These are phyloP conservation scores for Phytophthora palmivora DNA, from an alignment of 352 stramenopile genomes.

Conservation along the genomic window DNA sequence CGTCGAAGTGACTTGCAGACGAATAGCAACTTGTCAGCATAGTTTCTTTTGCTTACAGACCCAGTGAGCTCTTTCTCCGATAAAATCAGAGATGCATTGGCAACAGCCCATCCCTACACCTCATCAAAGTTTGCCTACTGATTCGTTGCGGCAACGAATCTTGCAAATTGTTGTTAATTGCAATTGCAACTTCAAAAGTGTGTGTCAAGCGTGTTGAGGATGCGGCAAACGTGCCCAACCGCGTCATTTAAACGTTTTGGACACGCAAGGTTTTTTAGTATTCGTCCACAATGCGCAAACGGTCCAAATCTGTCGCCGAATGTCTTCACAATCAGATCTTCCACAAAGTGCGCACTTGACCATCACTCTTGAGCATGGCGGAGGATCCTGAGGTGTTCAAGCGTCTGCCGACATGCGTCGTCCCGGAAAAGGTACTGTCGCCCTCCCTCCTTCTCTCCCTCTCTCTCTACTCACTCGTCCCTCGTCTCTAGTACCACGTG, in stretches of 20 bases:
- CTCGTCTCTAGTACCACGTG: conserved; percentile 62
- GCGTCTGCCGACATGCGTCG: conserved; percentile 64
- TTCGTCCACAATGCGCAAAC: conserved; percentile 37
- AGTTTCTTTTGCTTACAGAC: no score
- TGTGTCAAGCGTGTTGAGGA: conserved; percentile 3
- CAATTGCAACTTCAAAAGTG: no score
- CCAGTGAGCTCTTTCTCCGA: no score
- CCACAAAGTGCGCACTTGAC: conserved; percentile 16
- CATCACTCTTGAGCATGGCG: conserved; percentile 33
- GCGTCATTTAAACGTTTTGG: conserved; percentile 1
- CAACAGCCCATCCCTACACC: no score
- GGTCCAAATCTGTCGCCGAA: conserved; percentile 2
- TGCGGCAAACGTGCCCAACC: not conserved
- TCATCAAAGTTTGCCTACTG: no score
- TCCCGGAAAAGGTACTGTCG: conserved; percentile 58
- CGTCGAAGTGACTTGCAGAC: conserved; percentile 12
- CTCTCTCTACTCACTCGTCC: conserved; percentile 3
- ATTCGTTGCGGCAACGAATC: no score
- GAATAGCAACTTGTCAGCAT: no score
- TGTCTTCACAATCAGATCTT: conserved; percentile 20
- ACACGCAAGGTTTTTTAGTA: conserved; percentile 1
- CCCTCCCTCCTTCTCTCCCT: not conserved
- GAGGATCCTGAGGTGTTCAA: conserved; percentile 47
- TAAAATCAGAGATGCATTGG: no score
- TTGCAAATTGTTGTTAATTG: no score